A percentile compares a stretch with the other conserved stretches of the same genome.
phyloP scores from a whole-genome alignment of 257 asterid species.

The Echites panduratus region DNA sequence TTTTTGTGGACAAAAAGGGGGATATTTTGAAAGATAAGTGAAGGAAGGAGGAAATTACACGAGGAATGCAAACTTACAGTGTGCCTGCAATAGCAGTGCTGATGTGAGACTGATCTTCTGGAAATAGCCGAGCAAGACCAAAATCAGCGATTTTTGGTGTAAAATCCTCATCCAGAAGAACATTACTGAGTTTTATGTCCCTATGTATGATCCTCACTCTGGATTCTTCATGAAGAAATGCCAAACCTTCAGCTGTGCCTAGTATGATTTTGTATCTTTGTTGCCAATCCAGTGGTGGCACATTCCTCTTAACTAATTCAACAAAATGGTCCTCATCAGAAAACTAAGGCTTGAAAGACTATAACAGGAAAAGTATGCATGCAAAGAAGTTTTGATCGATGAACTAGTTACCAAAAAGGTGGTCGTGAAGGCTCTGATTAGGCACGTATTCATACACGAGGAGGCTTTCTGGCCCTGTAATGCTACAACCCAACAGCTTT shows the following conservation, averaged over 20 bases:
- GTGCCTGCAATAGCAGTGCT: slow-evolving; percentile 76
- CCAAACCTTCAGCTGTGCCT: slow-evolving; percentile 71
- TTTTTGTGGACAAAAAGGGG: neutral
- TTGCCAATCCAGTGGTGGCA: slow-evolving; percentile 45
- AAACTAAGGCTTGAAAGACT: neutral
- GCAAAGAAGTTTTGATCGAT: slow-evolving; percentile 10
- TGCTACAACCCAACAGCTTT: slow-evolving; percentile 74
- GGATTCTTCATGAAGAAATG: slow-evolving; percentile 58
- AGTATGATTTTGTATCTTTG: slow-evolving; percentile 42
- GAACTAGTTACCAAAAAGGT: slow-evolving; percentile 38
- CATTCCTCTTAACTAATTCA: slow-evolving; percentile 41
- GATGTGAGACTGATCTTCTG: slow-evolving; percentile 49
- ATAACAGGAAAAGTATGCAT: neutral
- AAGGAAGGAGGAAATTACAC: neutral
- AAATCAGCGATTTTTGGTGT: slow-evolving; percentile 68
- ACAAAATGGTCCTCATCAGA: slow-evolving; percentile 2
- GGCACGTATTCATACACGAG: slow-evolving; percentile 67
- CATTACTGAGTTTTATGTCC: slow-evolving; percentile 62
- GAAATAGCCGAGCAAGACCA: slow-evolving; percentile 64
- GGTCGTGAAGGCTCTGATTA: slow-evolving; percentile 67
- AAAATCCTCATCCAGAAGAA: slow-evolving; percentile 49
- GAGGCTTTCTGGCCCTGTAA: slow-evolving; percentile 79
- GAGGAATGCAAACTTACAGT: slow-evolving; percentile 39
- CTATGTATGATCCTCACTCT: slow-evolving; percentile 55
- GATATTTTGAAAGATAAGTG: neutral